Base-by-base conservation (phyloP, 2,329 filamentous ascomycete genomes). In the Colletotrichum lindemuthianum region DNA sequence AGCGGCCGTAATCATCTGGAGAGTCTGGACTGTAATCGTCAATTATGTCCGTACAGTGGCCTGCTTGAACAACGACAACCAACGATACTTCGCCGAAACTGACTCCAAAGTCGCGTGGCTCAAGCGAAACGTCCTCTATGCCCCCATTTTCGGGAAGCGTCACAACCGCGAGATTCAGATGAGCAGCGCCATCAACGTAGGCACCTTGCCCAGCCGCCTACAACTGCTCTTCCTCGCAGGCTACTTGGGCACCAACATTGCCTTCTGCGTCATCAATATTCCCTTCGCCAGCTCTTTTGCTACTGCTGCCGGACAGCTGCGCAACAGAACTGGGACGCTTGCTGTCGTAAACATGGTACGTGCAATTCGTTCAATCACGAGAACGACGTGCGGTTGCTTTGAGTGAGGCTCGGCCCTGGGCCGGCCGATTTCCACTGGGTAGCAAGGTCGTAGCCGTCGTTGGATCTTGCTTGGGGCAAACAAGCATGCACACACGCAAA, bases 41-140 rank as follows among this genome's bases (percentile, higher is more conserved):
- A 87, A 85, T 69, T 90, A 96, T 72, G 81, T 94, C 41, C 88
- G 93, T 68, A 90, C 86, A 33, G 82, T 97, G 48, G 85, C 90
- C 45, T 92, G 89, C 72, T 84, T 97, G 69, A 90, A 86, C 79
- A 93, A 92, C 78, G 90, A 92, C 68, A 90, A 84, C 1, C 93
- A 97, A 76, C 84, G 86, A 66, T 97, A 93, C 80, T 97, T 94
- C 74, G 85, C 89, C 49, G 79, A 81, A 32, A 84, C 90, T 6
- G 82, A 81, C 7, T 69, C 74, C 12, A 81, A 79, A 45, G 76
- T 80, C 60, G 80, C 90, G n/a, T 87, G 82, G 77, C 79, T 92
- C 69, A 90, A 92, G 80, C 87, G 85, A 72, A 84, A 91, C 69
- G 68, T 92, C 16, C 79, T 86, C 44, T 88, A 90, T 69, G 88